Conservation (phyloP, 2,329 filamentous ascomycete genomes). For the Bipolaris bicolor region DNA sequence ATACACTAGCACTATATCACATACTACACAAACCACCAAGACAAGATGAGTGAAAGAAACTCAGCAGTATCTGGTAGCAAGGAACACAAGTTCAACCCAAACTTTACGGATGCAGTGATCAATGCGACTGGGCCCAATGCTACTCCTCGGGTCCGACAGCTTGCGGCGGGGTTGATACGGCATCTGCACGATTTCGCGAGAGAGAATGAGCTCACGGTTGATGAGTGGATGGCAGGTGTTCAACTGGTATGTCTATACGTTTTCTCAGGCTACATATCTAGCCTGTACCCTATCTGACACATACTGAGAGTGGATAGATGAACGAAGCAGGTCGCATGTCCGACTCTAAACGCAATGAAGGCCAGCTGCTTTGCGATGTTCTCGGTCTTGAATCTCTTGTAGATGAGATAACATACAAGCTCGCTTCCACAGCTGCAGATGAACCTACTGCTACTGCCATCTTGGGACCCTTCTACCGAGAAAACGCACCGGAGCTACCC, state of each 20-base stretch:
- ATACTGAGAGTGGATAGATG: slow-evolving; percentile 47
- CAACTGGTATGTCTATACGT: slow-evolving; percentile 60
- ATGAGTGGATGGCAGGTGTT: slow-evolving; percentile 78
- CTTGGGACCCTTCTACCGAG: slow-evolving; percentile 83
- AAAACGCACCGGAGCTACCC: slow-evolving; percentile 71
- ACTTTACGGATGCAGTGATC: slow-evolving; percentile 76
- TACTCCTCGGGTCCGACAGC: slow-evolving; percentile 66
- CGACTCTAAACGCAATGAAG: slow-evolving; percentile 66
- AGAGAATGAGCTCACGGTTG: slow-evolving; percentile 77
- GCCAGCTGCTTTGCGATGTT: slow-evolving; percentile 65
- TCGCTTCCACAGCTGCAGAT: slow-evolving; percentile 58
- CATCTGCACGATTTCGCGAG: slow-evolving; percentile 80
- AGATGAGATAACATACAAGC: slow-evolving; percentile 79
- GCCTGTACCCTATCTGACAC: not conserved
- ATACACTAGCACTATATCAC: not conserved
- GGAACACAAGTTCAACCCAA: slow-evolving; percentile 68
- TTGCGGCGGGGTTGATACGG: slow-evolving; percentile 68
- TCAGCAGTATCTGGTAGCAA: slow-evolving; percentile 23
- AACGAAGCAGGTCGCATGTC: slow-evolving; percentile 70
- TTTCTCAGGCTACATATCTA: not conserved
- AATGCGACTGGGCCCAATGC: slow-evolving; percentile 75
- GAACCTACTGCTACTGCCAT: slow-evolving; percentile 75
- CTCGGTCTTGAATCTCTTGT: slow-evolving; percentile 67
- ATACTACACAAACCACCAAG: not conserved
- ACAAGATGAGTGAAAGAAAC: slow-evolving; percentile 4